Evolutionary conservation across 2,329 filamentous ascomycete genomes (phyloP).

Genomic region (Pyricularia grisea): DNA sequence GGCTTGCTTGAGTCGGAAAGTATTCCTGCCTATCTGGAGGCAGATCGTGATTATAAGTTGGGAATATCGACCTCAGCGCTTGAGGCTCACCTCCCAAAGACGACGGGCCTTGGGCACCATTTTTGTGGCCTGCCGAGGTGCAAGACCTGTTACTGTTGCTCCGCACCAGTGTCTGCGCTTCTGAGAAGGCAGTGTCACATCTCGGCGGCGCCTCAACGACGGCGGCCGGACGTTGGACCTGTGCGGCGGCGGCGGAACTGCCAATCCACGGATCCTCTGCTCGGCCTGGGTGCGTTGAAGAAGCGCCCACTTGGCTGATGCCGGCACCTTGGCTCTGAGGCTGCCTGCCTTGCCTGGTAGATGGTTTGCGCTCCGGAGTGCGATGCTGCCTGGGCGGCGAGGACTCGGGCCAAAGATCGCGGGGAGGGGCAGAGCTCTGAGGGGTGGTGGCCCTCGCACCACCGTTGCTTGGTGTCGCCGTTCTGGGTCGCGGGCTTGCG

Average conservation of each 20-base stretch:
- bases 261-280: constrained; percentile 1
- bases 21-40: constrained; percentile 61
- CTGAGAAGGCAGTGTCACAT: constrained; percentile 41
- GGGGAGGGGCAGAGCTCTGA: constrained; percentile 18
- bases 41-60: constrained; percentile 59
- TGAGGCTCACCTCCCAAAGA: constrained; percentile 14
- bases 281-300: not conserved
- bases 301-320: not conserved
- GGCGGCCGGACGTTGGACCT: constrained; percentile 28
- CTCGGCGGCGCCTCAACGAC: constrained; percentile 31
- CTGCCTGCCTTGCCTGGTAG: constrained; percentile 24
- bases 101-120: constrained; percentile 7
- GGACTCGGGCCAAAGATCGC: constrained; percentile 9
- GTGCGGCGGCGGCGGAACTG: constrained; percentile 8
- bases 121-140: constrained; percentile 26
- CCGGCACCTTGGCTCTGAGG: constrained; percentile 13
- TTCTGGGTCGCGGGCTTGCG: constrained; percentile 22
- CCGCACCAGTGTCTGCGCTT: constrained; percentile 38
- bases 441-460: constrained; percentile 11
- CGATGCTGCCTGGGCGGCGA: constrained; percentile 16
- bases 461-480: constrained; percentile 23
- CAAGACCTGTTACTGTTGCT: constrained; percentile 39
- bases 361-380: constrained; percentile 21
- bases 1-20: constrained; percentile 56
- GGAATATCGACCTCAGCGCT: constrained; percentile 64